phyloP scores from a whole-genome alignment of 306 rosid species.

The Prunus persica region DNA sequence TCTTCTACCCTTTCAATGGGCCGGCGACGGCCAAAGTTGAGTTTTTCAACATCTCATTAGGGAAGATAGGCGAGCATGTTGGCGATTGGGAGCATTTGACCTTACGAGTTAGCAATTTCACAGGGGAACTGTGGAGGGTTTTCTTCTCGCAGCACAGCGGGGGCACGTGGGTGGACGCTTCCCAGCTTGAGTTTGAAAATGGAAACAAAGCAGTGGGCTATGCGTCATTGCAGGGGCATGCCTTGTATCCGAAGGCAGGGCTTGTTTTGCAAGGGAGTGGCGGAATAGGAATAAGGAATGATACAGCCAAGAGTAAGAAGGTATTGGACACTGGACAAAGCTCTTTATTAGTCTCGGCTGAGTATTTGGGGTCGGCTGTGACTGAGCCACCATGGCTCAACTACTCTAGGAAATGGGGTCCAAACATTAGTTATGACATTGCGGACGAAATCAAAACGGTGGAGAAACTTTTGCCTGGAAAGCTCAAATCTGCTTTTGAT shows the following conservation, averaged over 20 bases:
- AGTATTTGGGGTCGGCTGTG: constrained; percentile 39
- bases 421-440: constrained; percentile 40
- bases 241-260: constrained; percentile 54
- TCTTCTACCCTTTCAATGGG: constrained; percentile 80
- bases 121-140: constrained; percentile 46
- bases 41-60: constrained; percentile 37
- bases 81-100: constrained; percentile 91
- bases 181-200: constrained; percentile 48
- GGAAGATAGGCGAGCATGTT: constrained; percentile 61
- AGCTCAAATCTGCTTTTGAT: constrained; percentile 28
- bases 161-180: constrained; percentile 64
- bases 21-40: constrained; percentile 56
- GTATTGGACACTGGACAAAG: constrained; percentile 42
- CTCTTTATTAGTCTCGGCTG: constrained; percentile 41
- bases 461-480: constrained; percentile 40
- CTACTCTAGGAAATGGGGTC: constrained; percentile 69
- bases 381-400: constrained; percentile 64
- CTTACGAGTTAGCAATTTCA: constrained; percentile 67
- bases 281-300: constrained; percentile 60
- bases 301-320: constrained; percentile 44
- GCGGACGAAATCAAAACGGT: constrained; percentile 39
- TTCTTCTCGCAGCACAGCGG: constrained; percentile 69
- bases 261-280: constrained; percentile 57
- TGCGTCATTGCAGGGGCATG: constrained; percentile 67
- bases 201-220: constrained; percentile 46